A percentile compares a stretch with the other conserved stretches of the same genome.
Conservation (phyloP, 2,329 filamentous ascomycete species). For the Didymella pinodella region DNA sequence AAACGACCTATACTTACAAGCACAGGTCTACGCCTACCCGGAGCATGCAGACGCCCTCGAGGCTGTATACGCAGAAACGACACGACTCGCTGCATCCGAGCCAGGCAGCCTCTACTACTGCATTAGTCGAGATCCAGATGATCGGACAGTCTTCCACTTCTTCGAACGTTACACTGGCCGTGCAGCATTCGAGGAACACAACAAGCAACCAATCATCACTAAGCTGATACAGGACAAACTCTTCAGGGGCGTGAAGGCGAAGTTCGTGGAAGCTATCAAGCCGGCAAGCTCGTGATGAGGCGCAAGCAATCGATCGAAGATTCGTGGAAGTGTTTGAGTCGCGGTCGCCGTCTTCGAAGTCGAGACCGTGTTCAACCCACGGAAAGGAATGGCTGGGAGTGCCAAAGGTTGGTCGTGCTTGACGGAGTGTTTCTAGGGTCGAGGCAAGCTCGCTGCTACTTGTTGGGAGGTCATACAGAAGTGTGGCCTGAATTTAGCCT, state of each 20-base stretch:
- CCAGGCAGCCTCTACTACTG: slow-evolving; percentile 17
- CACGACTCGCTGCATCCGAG: slow-evolving; percentile 13
- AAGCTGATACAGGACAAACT: slow-evolving; percentile 10
- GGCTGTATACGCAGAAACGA: slow-evolving; percentile 16
- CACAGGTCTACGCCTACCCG: slow-evolving; percentile 13
- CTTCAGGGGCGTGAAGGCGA: slow-evolving; percentile 15
- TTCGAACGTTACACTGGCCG: slow-evolving; percentile 18
- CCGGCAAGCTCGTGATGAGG: slow-evolving; percentile 6
- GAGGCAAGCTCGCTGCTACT: not conserved
- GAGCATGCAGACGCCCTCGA: slow-evolving; percentile 19
- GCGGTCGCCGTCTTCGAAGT: not conserved
- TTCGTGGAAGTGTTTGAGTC: not conserved
- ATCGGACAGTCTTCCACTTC: slow-evolving; percentile 13
- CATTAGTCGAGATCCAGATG: slow-evolving; percentile 15
- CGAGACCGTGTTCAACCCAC: not conserved
- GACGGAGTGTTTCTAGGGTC: not conserved
- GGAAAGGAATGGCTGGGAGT: not conserved
- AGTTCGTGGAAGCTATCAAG: slow-evolving; percentile 18
- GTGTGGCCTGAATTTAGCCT: slow-evolving; percentile 1
- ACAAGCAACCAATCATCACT: slow-evolving; percentile 11
- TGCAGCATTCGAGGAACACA: slow-evolving; percentile 13
- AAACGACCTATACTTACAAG: not conserved
- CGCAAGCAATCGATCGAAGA: not conserved
- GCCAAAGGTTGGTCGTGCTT: not conserved
- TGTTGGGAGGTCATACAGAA: not conserved